Conservation (phyloP, 78 protist genomes). For the Dictyostelium capitatum region DNA sequence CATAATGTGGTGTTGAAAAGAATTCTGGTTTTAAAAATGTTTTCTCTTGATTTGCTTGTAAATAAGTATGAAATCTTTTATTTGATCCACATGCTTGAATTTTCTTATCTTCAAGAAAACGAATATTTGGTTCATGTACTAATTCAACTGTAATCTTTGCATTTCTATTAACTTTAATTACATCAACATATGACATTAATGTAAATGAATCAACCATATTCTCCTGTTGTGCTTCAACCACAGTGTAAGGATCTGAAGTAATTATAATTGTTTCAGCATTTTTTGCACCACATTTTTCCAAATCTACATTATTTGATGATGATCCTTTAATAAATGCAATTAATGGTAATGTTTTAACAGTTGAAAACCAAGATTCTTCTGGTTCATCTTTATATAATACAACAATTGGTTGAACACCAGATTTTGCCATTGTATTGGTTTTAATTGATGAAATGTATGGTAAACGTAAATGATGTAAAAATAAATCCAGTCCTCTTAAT, state of each 20-base stretch:
- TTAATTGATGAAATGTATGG: conserved; percentile 57
- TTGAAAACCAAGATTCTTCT: conserved; percentile 60
- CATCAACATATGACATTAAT: conserved; percentile 49
- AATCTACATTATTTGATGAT: conserved; percentile 42
- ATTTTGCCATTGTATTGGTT: background rate
- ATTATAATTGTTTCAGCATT: conserved; percentile 69
- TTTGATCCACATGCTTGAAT: background rate
- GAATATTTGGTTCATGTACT: conserved; percentile 70
- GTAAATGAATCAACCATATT: conserved; percentile 57
- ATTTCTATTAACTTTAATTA: background rate
- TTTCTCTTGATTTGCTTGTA: conserved; percentile 63
- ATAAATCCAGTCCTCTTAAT: conserved; percentile 39
- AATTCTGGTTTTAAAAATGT: conserved; percentile 66
- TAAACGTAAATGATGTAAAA: conserved; percentile 44
- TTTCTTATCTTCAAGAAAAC: conserved; percentile 51
- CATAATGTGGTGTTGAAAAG: conserved; percentile 61
- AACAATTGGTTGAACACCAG: conserved; percentile 75
- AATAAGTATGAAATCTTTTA: conserved; percentile 50
- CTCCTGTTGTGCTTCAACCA: background rate
- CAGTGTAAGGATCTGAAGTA: conserved; percentile 36
- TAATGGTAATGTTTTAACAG: conserved; percentile 35
- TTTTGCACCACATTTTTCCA: conserved; percentile 57
- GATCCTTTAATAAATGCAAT: conserved; percentile 76
- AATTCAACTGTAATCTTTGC: conserved; percentile 60
- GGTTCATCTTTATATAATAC: conserved; percentile 64